phyloP scores from a whole-genome alignment of 2,329 filamentous ascomycete genomes.

The Aureobasidium sp. region DNA sequence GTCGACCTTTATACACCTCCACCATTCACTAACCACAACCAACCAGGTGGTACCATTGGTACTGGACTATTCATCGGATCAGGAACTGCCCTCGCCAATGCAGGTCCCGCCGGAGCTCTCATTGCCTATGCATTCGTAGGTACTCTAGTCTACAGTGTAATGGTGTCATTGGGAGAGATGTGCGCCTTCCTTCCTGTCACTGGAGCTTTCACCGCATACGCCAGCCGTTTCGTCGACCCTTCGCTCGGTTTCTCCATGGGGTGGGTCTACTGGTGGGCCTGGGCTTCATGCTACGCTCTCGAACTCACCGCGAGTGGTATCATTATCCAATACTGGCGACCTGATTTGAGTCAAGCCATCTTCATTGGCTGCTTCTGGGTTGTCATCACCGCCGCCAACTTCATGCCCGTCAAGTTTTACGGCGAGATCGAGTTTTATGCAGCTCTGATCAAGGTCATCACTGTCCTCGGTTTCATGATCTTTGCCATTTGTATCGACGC shows the following conservation, averaged over 20 bases:
- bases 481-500: slow-evolving; percentile 35
- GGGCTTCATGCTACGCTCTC: slow-evolving; percentile 34
- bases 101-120: slow-evolving; percentile 38
- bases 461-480: slow-evolving; percentile 39
- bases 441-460: slow-evolving; percentile 43
- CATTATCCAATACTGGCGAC: slow-evolving; percentile 34
- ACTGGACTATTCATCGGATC: slow-evolving; percentile 34
- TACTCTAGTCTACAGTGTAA: slow-evolving; percentile 38
- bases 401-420: slow-evolving; percentile 43
- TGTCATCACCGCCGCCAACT: slow-evolving; percentile 39
- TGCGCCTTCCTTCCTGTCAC: slow-evolving; percentile 54
- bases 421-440: slow-evolving; percentile 50
- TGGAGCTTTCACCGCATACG: slow-evolving; percentile 45
- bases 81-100: slow-evolving; percentile 30
- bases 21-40: background rate
- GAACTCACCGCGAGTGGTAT: slow-evolving; percentile 32
- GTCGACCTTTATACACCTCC: background rate
- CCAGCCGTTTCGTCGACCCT: slow-evolving; percentile 37
- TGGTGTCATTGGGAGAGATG: slow-evolving; percentile 48
- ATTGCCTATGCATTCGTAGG: slow-evolving; percentile 38
- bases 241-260: slow-evolving; percentile 41
- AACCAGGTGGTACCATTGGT: slow-evolving; percentile 24
- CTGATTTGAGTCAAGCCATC: slow-evolving; percentile 34
- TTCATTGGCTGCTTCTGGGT: slow-evolving; percentile 29
- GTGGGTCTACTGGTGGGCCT: slow-evolving; percentile 38